Base-by-base conservation (phyloP, 306 rosid species). In the Oemleria cerasiformis region DNA sequence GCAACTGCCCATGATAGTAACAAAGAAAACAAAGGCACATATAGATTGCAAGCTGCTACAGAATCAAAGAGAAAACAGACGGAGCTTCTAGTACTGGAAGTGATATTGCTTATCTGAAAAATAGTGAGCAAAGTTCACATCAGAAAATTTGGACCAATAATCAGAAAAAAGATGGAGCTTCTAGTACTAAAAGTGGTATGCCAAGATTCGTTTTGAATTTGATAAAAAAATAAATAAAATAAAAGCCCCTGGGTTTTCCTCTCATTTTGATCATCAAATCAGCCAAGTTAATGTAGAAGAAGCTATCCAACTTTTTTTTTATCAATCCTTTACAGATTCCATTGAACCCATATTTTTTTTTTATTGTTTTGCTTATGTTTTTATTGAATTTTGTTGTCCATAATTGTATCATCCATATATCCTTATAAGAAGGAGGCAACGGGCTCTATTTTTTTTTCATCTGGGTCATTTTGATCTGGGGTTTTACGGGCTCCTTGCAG, bases 371-470 rank as follows among this genome's bases (percentile, higher is more conserved):
- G 50, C 64, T 65, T 79, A 43, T 71, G 48, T 15, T 53, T 80
- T 57, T 67, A 67, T 25, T 67, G 79, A 77, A 44, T 77, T 81
- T 84, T 80, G 75, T 42, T 65, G 83, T 67, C 85, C 84, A 78
- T 79, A 84, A 73, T 80, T 80, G 73, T 39, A 54, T 84, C 79
- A 81, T 86, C 88, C 82, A 62, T 77, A 69, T 72, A 42, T 72
- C 77, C 65, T 23, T 72, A 42, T 74, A 66, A 70, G 76, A 13
- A 78, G 44, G 50, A 40, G n/a, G 70, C 44, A 41, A 56, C 57
- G 71, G 72, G 83, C 12, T 63, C 73, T 53, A 25, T 39, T 67
- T 59, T n/a, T n/a, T n/a, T 65, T 61, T 12, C 70, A 64, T 41
- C 63, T 63, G 83, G 73, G 74, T 73, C 49, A 63, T 63, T 71